These are phyloP conservation scores for Xerocomellus intermedius DNA, from an alignment of 768 basidiomycete genomes.

Conservation along the genomic window DNA sequence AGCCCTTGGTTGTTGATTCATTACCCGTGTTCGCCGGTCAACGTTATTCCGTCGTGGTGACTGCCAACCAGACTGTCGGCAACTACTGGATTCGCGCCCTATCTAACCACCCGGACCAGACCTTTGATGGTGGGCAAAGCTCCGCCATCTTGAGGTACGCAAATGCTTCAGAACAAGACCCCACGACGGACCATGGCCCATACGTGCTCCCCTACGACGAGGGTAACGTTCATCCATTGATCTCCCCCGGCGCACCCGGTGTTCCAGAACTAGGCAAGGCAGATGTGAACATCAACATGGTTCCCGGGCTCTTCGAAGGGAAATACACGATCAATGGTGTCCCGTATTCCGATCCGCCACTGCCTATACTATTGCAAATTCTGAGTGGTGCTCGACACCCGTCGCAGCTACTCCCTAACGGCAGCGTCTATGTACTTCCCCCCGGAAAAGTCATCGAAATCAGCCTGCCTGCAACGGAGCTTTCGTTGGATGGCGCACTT, in stretches of 20 bases:
- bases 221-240: slow-evolving; percentile 34
- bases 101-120: slow-evolving; percentile 2
- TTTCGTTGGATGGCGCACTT: slow-evolving; percentile 1
- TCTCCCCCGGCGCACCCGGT: slow-evolving; percentile 30
- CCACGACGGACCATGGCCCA: slow-evolving; percentile 24
- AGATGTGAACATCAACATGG: slow-evolving; percentile 38
- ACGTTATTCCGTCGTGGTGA: slow-evolving; percentile 47
- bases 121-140: slow-evolving; percentile 33
- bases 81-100: slow-evolving; percentile 45
- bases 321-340: slow-evolving; percentile 29
- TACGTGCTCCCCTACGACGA: slow-evolving; percentile 34
- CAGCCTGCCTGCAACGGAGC: slow-evolving; percentile 30
- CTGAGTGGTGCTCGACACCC: slow-evolving; percentile 37
- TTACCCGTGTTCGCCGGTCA: slow-evolving; percentile 48
- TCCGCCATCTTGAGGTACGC: slow-evolving; percentile 44
- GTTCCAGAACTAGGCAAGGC: slow-evolving; percentile 35
- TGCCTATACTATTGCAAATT: slow-evolving; percentile 45
- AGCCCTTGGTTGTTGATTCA: slow-evolving; percentile 41
- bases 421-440: slow-evolving; percentile 42
- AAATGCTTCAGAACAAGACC: slow-evolving; percentile 37
- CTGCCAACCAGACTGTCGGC: slow-evolving; percentile 30
- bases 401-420: slow-evolving; percentile 39
- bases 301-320: slow-evolving; percentile 18
- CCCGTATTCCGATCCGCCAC: slow-evolving; percentile 30
- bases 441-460: slow-evolving; percentile 45